Evolutionary conservation across 768 basidiomycete genomes (phyloP).

Genomic region (Trametes cinnabarina): DNA sequence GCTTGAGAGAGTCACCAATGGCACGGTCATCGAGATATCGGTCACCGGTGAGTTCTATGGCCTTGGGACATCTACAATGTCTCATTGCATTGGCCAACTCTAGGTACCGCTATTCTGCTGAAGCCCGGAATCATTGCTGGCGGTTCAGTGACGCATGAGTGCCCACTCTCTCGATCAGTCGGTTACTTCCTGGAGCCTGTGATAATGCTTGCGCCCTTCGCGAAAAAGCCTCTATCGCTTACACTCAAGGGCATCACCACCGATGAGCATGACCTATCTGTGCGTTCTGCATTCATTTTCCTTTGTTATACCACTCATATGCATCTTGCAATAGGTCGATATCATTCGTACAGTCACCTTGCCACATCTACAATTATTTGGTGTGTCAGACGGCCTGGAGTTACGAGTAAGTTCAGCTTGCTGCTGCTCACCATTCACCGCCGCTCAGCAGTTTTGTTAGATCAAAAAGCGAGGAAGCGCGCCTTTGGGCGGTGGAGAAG

Average conservation of each 20-base stretch:
- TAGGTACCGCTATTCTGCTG: conserved; percentile 88
- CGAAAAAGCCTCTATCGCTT: conserved; percentile 80
- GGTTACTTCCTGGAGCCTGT: conserved; percentile 95
- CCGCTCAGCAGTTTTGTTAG: conserved; percentile 37
- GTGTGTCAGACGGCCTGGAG: conserved; percentile 87
- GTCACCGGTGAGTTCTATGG: conserved; percentile 67
- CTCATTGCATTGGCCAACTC: background rate
- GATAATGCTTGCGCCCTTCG: conserved; percentile 87
- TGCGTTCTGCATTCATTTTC: conserved; percentile 36
- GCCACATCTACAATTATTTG: conserved; percentile 88
- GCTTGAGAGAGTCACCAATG: conserved; percentile 90
- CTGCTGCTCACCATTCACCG: background rate
- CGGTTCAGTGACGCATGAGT: conserved; percentile 79
- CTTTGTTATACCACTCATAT: background rate
- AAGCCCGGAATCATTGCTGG: conserved; percentile 92
- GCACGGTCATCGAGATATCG: conserved; percentile 92
- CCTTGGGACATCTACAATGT: background rate
- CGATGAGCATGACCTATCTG: conserved; percentile 89
- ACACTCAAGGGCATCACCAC: conserved; percentile 90
- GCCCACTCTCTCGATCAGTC: conserved; percentile 82
- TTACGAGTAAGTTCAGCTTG: conserved; percentile 54
- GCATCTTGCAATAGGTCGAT: conserved; percentile 61
- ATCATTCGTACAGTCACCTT: conserved; percentile 86
- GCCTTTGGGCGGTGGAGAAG: conserved; percentile 90
- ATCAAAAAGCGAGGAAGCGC: conserved; percentile 94